These are phyloP conservation scores for Raphanus hybrid DNA, from an alignment of 441 rosid genomes.

Conservation along the genomic window DNA sequence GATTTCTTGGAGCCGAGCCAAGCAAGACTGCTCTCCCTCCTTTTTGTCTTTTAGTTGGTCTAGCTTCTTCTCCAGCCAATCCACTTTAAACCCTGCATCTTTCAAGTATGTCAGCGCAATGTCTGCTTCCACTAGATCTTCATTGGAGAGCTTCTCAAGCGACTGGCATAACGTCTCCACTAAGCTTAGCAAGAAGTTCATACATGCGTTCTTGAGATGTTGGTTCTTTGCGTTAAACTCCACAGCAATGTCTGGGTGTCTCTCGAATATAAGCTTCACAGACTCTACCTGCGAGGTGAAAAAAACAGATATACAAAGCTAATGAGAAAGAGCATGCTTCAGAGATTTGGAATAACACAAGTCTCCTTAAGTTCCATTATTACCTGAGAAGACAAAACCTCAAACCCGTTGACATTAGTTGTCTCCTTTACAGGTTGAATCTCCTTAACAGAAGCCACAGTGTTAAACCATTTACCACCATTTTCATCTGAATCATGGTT, in stretches of 20 bases:
- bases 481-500: background rate
- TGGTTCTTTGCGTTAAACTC: background rate
- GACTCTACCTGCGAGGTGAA: background rate
- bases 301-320: background rate
- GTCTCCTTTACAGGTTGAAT: background rate
- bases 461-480: too few relatives aligned
- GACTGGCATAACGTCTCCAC: background rate
- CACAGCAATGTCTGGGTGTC: background rate
- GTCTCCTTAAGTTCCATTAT: background rate
- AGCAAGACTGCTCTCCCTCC: background rate
- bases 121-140: background rate
- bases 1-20: constrained; percentile 9
- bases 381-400: background rate
- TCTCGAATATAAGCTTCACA: background rate
- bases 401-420: background rate
- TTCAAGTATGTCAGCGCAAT: background rate
- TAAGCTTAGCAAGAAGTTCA: background rate
- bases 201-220: background rate
- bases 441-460: background rate
- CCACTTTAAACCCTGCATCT: background rate
- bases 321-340: background rate
- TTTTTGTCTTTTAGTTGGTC: background rate
- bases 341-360: background rate
- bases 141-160: background rate
- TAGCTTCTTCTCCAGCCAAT: constrained; percentile 2